Base-by-base conservation (phyloP, 768 basidiomycete species). In the Termitomyces sp. region DNA sequence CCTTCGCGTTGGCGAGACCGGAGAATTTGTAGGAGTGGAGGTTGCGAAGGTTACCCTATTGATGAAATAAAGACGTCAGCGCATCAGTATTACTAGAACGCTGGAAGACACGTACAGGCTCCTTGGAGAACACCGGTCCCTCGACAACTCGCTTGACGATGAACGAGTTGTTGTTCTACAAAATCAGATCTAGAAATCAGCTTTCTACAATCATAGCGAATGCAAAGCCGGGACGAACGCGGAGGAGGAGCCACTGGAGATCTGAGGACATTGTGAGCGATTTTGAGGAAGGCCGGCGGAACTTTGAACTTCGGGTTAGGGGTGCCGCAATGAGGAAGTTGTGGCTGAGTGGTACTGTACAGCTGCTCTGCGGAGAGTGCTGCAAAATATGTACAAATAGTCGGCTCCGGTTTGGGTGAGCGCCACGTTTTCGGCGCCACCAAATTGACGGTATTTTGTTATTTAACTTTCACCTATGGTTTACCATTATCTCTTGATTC, bases 11-110 rank as follows among this genome's bases (percentile, higher is more conserved):
- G 68, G 89, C 85, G 60, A 95, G 78, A 59, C 93, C 93, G 60
- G 93, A 96, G 81, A 82, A 94, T 72, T 95, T 96, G 82, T 83
- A 81, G n/a, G 93, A 95, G 80, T 95, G 89, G 65, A 93, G 67
- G 78, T 91, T 94, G 60, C 81, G 79, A 72, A 94, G 85, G 78
- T 93, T 93, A 65, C 91, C 93, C 92, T 93, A 59, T 58, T 3
- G 12, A 13, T 16, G 16, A 34, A 2, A 16, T 41, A 0, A 52
- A 37, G 16, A 24, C 13, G 8, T 54, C n/a, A 31, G 8, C 8
- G 3, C 24, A n/a, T 37, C 18, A n/a, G 24, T 7, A 22, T n/a
- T 13, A 3, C 15, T 20, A 1, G 8, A 30, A 42, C 7, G 39
- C 4, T 20, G 6, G 13, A 54, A 18, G n/a, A 20, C 48, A 83